These are phyloP conservation scores for Mucuna pruriens DNA, from an alignment of 306 rosid species.

Conservation along the genomic window DNA sequence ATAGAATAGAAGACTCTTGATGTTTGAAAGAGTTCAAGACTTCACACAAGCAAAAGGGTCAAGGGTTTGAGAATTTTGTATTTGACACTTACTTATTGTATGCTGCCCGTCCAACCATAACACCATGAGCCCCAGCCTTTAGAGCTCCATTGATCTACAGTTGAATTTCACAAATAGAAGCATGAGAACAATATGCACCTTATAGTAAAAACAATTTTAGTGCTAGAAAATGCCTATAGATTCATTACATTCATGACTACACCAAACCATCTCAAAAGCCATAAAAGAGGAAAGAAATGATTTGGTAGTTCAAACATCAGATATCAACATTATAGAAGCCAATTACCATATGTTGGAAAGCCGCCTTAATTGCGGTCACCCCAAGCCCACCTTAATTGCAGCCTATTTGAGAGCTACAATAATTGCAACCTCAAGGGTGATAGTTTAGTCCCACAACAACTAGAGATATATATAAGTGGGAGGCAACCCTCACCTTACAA, in stretches of 20 bases:
- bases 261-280: slow-evolving; percentile 15
- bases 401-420: too few species aligned
- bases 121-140: slow-evolving; percentile 93
- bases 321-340: slow-evolving; percentile 1
- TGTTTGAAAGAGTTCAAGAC: slow-evolving; percentile 22
- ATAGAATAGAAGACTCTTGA: slow-evolving; percentile 10
- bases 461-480: too few species aligned
- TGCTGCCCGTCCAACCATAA: slow-evolving; percentile 97
- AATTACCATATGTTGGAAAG: too few species aligned
- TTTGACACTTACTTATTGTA: slow-evolving; percentile 64
- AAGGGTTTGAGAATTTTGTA: background rate
- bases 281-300: background rate
- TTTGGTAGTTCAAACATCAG: slow-evolving; percentile 24
- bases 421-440: too few species aligned
- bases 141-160: slow-evolving; percentile 83
- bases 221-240: background rate
- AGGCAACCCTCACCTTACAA: too few species aligned
- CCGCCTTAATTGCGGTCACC: too few species aligned
- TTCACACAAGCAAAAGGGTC: background rate
- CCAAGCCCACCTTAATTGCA: too few species aligned
- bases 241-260: background rate
- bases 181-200: slow-evolving; percentile 19
- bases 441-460: too few species aligned
- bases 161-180: slow-evolving; percentile 33
- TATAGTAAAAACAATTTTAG: background rate